Conservation (phyloP, 306 rosid species). For the Castanea crenata region DNA sequence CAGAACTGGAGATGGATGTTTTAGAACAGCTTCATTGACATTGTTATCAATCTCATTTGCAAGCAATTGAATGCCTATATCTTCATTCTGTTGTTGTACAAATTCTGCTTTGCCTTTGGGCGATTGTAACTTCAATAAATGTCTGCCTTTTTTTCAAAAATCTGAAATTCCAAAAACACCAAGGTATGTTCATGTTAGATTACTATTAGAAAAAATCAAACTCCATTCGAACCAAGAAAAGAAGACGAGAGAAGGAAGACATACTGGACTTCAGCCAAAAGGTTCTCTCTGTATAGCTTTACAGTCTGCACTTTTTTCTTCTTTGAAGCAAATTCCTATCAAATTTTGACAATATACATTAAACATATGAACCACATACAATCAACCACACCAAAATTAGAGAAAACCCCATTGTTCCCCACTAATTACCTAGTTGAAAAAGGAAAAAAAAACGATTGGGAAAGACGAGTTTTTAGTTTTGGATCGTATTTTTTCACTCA, state of each 20-base stretch:
- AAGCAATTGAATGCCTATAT: slow-evolving; percentile 5
- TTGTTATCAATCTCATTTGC: slow-evolving; percentile 16
- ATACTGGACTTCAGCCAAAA: slow-evolving; percentile 55
- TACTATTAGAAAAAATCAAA: background rate
- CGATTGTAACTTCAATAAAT: slow-evolving; percentile 29
- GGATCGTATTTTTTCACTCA: background rate
- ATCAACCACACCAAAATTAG: background rate
- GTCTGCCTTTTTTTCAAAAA: slow-evolving; percentile 47
- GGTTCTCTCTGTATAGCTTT: slow-evolving; percentile 32
- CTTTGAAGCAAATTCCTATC: slow-evolving; percentile 52
- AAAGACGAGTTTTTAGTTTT: too few relatives aligned
- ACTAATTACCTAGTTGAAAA: background rate
- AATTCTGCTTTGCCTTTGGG: slow-evolving; percentile 22
- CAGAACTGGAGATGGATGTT: slow-evolving; percentile 5
- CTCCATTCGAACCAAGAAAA: background rate
- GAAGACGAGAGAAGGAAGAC: slow-evolving; percentile 11
- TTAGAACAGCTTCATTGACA: slow-evolving; percentile 22
- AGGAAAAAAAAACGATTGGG: too few relatives aligned
- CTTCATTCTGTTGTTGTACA: slow-evolving; percentile 12
- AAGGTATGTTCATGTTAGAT: background rate
- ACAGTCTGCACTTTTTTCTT: slow-evolving; percentile 38
- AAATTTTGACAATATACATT: slow-evolving; percentile 1
- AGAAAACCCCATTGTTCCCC: background rate
- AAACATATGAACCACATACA: background rate
- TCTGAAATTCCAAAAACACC: slow-evolving; percentile 26